Percentiles rank a stretch among this genome's conserved stretches.
These are phyloP conservation scores for Penicillium bovifimosum DNA, from an alignment of 495 filamentous ascomycete genomes.

Conservation along the genomic window DNA sequence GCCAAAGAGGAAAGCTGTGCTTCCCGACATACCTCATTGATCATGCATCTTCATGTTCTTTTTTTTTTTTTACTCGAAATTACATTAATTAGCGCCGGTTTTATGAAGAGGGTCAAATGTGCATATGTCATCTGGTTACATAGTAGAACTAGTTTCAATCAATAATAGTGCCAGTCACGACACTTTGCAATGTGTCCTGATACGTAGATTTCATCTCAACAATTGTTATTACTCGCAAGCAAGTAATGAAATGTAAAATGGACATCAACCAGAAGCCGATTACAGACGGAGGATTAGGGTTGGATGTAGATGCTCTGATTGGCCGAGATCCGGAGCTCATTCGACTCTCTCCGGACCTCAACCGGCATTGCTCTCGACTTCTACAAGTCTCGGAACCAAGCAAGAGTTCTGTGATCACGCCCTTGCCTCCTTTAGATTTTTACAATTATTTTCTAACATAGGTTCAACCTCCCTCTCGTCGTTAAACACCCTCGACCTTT, in stretches of 20 bases:
- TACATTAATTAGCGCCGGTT: background rate
- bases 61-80: conserved; percentile 7
- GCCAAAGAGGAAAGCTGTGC: conserved; percentile 25
- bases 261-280: no score
- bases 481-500: background rate
- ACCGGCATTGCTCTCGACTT: background rate
- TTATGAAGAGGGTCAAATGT: conserved; percentile 7
- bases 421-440: background rate
- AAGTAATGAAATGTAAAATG: no score
- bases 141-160: background rate
- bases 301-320: background rate
- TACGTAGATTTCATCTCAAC: no score
- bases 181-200: background rate
- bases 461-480: background rate
- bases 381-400: background rate
- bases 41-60: conserved; percentile 5
- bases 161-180: background rate
- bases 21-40: conserved; percentile 1
- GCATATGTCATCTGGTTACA: conserved; percentile 11
- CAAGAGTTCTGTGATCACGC: background rate
- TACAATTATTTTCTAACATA: background rate
- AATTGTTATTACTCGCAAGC: no score
- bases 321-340: conserved; percentile 1
- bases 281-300: background rate
- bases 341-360: background rate